Conservation (phyloP, 768 basidiomycete species). For the Terana coerulea region DNA sequence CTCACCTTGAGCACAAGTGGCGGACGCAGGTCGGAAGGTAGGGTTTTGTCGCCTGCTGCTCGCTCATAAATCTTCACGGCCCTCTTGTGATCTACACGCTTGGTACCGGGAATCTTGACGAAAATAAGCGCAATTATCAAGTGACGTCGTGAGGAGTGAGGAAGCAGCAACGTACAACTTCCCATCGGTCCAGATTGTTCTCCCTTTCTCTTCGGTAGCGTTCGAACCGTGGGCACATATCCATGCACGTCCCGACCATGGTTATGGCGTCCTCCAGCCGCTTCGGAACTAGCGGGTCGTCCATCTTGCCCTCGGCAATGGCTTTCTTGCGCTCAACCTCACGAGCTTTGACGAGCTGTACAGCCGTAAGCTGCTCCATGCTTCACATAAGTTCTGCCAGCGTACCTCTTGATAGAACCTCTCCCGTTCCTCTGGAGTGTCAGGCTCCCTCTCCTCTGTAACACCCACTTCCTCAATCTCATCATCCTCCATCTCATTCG, state of each 20-base stretch:
- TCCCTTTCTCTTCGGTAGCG: slow-evolving; percentile 86
- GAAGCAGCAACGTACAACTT: slow-evolving; percentile 55
- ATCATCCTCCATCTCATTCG: slow-evolving; percentile 27
- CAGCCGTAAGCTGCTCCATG: slow-evolving; percentile 17
- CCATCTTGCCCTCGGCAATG: slow-evolving; percentile 83
- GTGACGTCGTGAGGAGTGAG: slow-evolving; percentile 1
- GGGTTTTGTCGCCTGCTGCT: slow-evolving; percentile 85
- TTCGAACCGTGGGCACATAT: slow-evolving; percentile 96
- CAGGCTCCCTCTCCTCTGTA: slow-evolving; percentile 46
- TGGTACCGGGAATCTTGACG: slow-evolving; percentile 74
- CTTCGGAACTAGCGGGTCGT: slow-evolving; percentile 76
- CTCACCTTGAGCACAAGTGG: slow-evolving; percentile 75
- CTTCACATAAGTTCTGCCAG: slow-evolving; percentile 6
- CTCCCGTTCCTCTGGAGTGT: slow-evolving; percentile 62
- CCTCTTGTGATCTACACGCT: slow-evolving; percentile 76
- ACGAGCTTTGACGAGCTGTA: slow-evolving; percentile 63
- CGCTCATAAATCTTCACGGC: slow-evolving; percentile 97
- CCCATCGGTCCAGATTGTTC: slow-evolving; percentile 83
- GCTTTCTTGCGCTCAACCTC: slow-evolving; percentile 68
- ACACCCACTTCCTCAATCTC: slow-evolving; percentile 21
- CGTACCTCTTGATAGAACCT: slow-evolving; percentile 70
- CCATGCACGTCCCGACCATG: slow-evolving; percentile 87
- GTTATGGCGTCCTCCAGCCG: slow-evolving; percentile 86
- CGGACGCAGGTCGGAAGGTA: slow-evolving; percentile 91
- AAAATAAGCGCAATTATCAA: slow-evolving; percentile 30